Conservation (phyloP, 192 early-diverging fungal species). For the Coemansia asiatica region DNA sequence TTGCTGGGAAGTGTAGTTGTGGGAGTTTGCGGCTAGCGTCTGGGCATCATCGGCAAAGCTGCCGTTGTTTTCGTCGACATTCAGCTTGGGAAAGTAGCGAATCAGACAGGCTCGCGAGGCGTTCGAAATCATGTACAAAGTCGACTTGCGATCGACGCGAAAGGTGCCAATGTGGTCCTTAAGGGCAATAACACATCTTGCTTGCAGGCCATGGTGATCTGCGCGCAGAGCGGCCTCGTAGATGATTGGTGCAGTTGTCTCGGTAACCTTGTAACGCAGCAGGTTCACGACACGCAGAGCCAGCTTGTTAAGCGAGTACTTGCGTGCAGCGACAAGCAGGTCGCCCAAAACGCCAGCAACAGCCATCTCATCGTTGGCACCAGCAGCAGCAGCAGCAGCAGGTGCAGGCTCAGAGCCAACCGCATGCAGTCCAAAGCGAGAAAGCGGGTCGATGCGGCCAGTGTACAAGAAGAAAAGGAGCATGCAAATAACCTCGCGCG, state of each 20-base stretch:
- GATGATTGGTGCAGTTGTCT: slow-evolving; percentile 63
- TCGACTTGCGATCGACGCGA: slow-evolving; percentile 31
- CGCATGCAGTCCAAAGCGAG: slow-evolving; percentile 63
- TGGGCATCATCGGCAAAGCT: slow-evolving; percentile 9
- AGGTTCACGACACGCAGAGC: slow-evolving; percentile 58
- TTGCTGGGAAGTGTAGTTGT: slow-evolving; percentile 8
- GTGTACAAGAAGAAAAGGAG: slow-evolving; percentile 71
- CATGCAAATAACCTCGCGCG: slow-evolving; percentile 59
- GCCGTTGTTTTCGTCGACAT: slow-evolving; percentile 7
- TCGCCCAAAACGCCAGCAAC: slow-evolving; percentile 59
- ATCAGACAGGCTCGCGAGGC: slow-evolving; percentile 36
- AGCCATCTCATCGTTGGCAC: slow-evolving; percentile 28
- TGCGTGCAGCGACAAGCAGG: slow-evolving; percentile 62
- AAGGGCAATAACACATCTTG: slow-evolving; percentile 41
- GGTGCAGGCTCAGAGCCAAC: slow-evolving; percentile 10
- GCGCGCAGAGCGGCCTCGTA: slow-evolving; percentile 68
- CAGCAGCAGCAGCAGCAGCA: too few relatives aligned
- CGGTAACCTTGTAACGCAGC: slow-evolving; percentile 64
- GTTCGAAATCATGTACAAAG: slow-evolving; percentile 39
- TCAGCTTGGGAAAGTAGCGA: slow-evolving; percentile 40
- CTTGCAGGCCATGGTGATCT: slow-evolving; percentile 66
- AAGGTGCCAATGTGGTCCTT: slow-evolving; percentile 29
- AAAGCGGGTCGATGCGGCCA: slow-evolving; percentile 64
- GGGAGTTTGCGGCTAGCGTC: slow-evolving; percentile 10
- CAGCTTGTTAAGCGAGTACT: slow-evolving; percentile 62